Base-by-base conservation (phyloP, 139 green algal species). In the Haematococcus lacustris region DNA sequence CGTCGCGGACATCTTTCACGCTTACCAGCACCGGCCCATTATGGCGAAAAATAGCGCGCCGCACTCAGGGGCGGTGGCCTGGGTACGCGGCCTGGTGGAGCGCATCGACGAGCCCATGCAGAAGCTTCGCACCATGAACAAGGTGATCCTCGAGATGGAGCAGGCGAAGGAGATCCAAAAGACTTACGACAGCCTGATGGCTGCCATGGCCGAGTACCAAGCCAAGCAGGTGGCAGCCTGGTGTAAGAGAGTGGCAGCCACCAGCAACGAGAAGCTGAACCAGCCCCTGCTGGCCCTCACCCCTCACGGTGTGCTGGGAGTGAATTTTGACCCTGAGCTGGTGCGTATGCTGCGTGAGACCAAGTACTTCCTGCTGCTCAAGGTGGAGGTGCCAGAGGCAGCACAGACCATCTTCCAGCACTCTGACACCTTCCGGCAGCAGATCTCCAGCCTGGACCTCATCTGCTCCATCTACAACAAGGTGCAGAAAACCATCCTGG, bases 281-380 rank as follows among this genome's bases (percentile, higher is more conserved):
- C 83, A 89, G 82, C 84, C 90, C 9, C 81, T 97, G 73, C 85
- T 97, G 26, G 50, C 4, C 3, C 17, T 53, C 43, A 68, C 77
- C 43, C n/a, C n/a, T n/a, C 67, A 76, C 35, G 51, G 51, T 53
- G 32, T 21, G 61, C 73, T 94, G 23, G 71, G 51, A 9, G 87
- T 96, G 33, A 97, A 97, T 80, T 97, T 97, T 75, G 91, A 97
- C 82, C 87, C 93, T 1, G 83, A 77, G 32, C 83, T 97, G 28
- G 87, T 96, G 32, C 76, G 80, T 13, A 83, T 97, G 73, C 84
- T 97, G 74, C 80, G 88, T 0, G 93, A 97, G 78, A 91, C 92
- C 39, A 93, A 92, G 71, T 95, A 96, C 80, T 94, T 97, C 76
- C 62, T 95, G 71, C 78, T 93, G n/a, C 77, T 93, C 32, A 80